phyloP scores from a whole-genome alignment of 2,329 filamentous ascomycete species.

The Fusarium decemcellulare region DNA sequence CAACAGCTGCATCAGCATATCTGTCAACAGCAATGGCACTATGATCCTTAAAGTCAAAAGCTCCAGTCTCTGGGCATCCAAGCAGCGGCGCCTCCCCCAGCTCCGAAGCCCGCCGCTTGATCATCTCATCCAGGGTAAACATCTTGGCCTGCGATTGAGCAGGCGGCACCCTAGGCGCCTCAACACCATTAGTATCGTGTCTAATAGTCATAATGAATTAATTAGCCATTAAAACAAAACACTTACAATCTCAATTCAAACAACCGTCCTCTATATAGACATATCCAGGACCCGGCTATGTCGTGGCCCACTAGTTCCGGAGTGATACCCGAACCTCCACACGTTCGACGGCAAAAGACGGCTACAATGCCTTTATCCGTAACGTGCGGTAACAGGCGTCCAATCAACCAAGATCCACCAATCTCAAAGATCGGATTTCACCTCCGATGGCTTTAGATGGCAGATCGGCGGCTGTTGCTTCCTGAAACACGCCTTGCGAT shows the following conservation, averaged over 20 bases:
- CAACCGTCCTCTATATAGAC: too few species aligned
- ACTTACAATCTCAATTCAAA: too few species aligned
- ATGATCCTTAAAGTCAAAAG: slow-evolving; percentile 40
- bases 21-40: slow-evolving; percentile 36
- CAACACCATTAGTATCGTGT: slow-evolving; percentile 30
- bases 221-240: too few species aligned
- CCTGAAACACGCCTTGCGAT: neutral
- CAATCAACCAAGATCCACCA: neutral
- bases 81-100: slow-evolving; percentile 26
- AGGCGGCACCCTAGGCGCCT: slow-evolving; percentile 24
- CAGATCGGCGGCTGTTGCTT: neutral
- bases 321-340: slow-evolving; percentile 1
- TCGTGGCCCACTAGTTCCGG: neutral
- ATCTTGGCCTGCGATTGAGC: slow-evolving; percentile 28
- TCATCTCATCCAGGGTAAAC: slow-evolving; percentile 39
- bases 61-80: slow-evolving; percentile 24
- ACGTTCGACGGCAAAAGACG: neutral
- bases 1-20: slow-evolving; percentile 42
- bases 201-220: slow-evolving; percentile 40
- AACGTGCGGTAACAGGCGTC: too few species aligned
- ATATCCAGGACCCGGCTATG: neutral
- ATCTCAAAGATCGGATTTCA: neutral
- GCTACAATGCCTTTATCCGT: slow-evolving; percentile 1
- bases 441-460: neutral
- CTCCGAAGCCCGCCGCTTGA: slow-evolving; percentile 31